Evolutionary conservation across 2,329 filamentous ascomycete genomes (phyloP), one percentile per base, ranked within the genome.

Genomic region (Orbilia brochopaga): DNA sequence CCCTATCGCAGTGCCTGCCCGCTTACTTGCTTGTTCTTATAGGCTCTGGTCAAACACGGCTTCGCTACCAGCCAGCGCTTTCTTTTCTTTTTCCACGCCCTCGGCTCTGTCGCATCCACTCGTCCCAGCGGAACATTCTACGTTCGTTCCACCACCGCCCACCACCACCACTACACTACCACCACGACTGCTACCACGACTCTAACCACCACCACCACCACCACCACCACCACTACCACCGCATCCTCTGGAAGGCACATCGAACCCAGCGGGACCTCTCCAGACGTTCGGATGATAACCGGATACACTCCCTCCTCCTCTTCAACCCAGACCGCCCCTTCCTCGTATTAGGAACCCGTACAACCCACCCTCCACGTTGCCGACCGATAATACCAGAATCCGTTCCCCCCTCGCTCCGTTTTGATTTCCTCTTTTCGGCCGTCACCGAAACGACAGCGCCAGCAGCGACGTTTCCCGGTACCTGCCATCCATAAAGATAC

Each of bases 41-140:
- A 50, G 56, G 42, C 56, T 24, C 46, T 51, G n/a, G 27, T 42
- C 32, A 23, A 37, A 27, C 30, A 54, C 27, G 17, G 19, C 32
- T 58, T 63, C 44, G 61, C 54, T 53, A 17, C 55, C 61, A 51
- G 30, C 52, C 61, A 56, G 44, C 52, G 23, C 57, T 52, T 61
- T 69, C 35, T 15, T 58, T 58, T 69, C 53, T 53, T 63, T 69
- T 63, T 53, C 42, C 37, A 46, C 23, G 48, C 42, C 56, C 57
- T 53, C 59, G 57, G 57, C 50, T 53, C 27, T 30, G 54, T 60
- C 40, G 63, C 63, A 60, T 51, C 52, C 56, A 35, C 51, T 66
- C 27, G 27, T 37, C 48, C 58, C 23, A 62, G 50, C 60, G 57
- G 54, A 65, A 67, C 44, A 67, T 61, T 67, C 56, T 51, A 56